Base-by-base conservation (phyloP, 75 land plant genomes). In the Sequoia sempervirens region DNA sequence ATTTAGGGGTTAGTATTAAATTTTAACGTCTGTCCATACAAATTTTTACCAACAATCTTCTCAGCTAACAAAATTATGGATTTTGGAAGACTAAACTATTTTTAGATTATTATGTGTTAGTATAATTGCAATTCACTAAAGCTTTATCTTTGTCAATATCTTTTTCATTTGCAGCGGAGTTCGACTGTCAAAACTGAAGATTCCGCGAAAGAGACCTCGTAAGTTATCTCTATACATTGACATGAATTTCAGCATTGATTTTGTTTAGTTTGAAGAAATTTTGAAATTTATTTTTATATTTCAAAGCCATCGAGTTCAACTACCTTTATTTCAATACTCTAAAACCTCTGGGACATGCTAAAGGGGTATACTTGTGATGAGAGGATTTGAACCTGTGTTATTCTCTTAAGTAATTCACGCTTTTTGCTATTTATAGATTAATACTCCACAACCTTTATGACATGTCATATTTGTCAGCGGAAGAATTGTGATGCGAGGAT, bases 1-100 rank as follows among this genome's bases (percentile, higher is more conserved):
- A 93, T 82, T 79, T 96, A 50, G 99, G 97, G 75, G 99, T 96
- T 88, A 79, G 85, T 74, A 70, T 28, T 58, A 26, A 37, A 11
- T 47, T 47, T 47, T 7, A 47, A 47, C 13, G 0, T 47, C 52
- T 47, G 52, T 47, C 11, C 52, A 47, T 47, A 47, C 52, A 47
- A n/a, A 11, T 8, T 1, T 47, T 11, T 47, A 10, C 52, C 2
- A 12, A 47, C 52, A 18, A 20, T 4, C 23, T 20, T 20, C n/a
- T 58, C 26, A 23, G 5, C 7, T 5, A 20, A 58, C 64, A 58
- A 58, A 58, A 58, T 23, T 58, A 58, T 20, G 64, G n/a, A 20
- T 23, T 58, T 20, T 23, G 64, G 26, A 58, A 20, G 26, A 20
- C 6, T 18, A 58, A 23, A 20, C 23, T 58, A 20, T 23, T 10